Base-by-base conservation (phyloP, 1,139 yeast genomes). In the Candida neerlandica region DNA sequence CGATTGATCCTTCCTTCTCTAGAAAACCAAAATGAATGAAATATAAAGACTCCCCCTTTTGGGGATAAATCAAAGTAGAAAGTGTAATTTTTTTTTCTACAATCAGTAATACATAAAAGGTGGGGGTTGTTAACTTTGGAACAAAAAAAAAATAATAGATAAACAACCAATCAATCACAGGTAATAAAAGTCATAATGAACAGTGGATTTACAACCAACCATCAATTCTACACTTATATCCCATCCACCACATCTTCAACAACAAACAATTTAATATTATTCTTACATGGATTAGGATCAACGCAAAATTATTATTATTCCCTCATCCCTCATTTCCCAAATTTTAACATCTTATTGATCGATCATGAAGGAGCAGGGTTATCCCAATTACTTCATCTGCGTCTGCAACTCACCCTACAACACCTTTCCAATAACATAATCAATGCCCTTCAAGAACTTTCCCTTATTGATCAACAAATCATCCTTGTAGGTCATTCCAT, bases 251-350 rank as follows among this genome's bases (percentile, higher is more conserved):
- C 51, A n/a, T 12, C 43, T 29, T 37, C 29, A 6, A 5, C 44
- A 14, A 40, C 33, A 19, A 26, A 26, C 10, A 34, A 46, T n/a
- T 29, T 53, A 7, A 21, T 54, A 21, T 49, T 61, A 7, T 65
- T 64, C 46, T 44, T 65, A 38, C 69, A 65, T 46, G 69, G 69
- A 1, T 51, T 65, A 19, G 69, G 69, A 10, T 65, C 69, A 5
- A 58, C 67, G 4, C 68, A 61, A 40, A 63, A 63, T 47, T 65
- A 51, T 52, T 62, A 60, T 46, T 62, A 54, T 39, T 52, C 64
- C 5, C 46, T 61, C 6, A 60, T 65, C 3, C 43, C 39, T 21
- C 50, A 62, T 7, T 50, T 61, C 11, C 47, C 48, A 1, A 42
- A 47, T 4, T 55, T 55, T 46, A 56, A 53, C 14, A 58, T 66